Percentiles rank a stretch among this genome's conserved stretches.
Evolutionary conservation across 768 basidiomycete genomes (phyloP).

Genomic region (Trametes sanguinea): DNA sequence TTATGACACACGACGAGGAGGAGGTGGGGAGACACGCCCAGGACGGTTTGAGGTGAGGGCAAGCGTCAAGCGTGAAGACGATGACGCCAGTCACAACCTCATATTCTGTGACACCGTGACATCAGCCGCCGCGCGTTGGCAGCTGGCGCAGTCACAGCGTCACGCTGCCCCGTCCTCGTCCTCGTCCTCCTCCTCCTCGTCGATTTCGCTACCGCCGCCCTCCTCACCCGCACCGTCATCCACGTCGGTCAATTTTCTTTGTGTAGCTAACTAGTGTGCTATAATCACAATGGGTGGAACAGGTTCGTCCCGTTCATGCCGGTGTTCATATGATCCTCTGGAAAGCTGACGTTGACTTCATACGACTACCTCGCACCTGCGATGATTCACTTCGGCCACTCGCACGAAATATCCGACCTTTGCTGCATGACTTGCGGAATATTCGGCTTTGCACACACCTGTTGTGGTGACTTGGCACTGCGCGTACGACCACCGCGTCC

Average conservation of each 20-base stretch:
- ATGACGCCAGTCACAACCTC: no score
- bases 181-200: not conserved
- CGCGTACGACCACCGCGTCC: not conserved
- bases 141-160: not conserved
- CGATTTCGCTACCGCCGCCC: not conserved
- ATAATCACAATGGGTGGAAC: slow-evolving; percentile 17
- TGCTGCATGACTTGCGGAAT: not conserved
- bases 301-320: slow-evolving; percentile 5
- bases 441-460: not conserved
- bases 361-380: not conserved
- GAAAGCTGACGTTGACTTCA: slow-evolving; percentile 3
- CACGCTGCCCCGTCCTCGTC: not conserved
- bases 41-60: no score
- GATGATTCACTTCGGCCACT: not conserved
- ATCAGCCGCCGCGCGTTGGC: no score
- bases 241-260: not conserved
- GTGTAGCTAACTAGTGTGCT: not conserved
- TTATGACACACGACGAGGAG: no score
- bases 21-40: no score
- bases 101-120: no score
- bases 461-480: not conserved
- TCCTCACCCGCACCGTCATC: not conserved
- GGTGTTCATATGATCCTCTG: not conserved
- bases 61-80: no score
- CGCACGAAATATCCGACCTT: not conserved